Evolutionary conservation across 768 basidiomycete genomes (phyloP).

Genomic region (Rhizopogon vesiculosus): DNA sequence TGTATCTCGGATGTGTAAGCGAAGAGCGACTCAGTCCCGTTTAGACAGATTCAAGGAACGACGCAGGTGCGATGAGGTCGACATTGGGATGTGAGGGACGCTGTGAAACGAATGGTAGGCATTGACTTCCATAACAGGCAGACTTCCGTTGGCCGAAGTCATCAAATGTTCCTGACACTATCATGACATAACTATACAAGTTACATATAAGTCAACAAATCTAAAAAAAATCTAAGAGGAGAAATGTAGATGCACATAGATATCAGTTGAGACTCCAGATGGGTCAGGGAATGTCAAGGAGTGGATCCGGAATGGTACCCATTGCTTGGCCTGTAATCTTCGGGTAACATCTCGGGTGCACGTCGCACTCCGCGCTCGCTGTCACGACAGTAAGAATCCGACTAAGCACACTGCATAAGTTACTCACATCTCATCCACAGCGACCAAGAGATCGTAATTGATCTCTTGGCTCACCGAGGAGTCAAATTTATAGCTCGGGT

Average conservation of each 20-base stretch:
- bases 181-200: not conserved
- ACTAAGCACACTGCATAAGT: not conserved
- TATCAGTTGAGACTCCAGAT: not conserved
- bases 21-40: no score
- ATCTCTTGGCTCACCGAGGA: slow-evolving; percentile 90
- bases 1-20: not conserved
- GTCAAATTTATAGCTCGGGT: slow-evolving; percentile 89
- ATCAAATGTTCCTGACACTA: no score
- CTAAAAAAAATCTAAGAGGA: not conserved
- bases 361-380: slow-evolving; percentile 67
- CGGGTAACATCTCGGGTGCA: slow-evolving; percentile 61
- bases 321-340: slow-evolving; percentile 42
- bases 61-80: no score
- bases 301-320: slow-evolving; percentile 21
- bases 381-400: slow-evolving; percentile 3
- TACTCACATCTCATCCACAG: slow-evolving; percentile 88
- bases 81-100: no score
- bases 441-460: slow-evolving; percentile 89
- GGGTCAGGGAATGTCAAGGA: slow-evolving; percentile 3
- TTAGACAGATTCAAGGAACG: no score
- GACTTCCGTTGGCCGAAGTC: no score
- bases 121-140: no score
- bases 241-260: not conserved
- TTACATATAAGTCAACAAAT: not conserved
- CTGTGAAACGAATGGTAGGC: no score